These are phyloP conservation scores for Arthrocladium fulminans DNA, from an alignment of 2,329 filamentous ascomycete genomes.

Conservation along the genomic window DNA sequence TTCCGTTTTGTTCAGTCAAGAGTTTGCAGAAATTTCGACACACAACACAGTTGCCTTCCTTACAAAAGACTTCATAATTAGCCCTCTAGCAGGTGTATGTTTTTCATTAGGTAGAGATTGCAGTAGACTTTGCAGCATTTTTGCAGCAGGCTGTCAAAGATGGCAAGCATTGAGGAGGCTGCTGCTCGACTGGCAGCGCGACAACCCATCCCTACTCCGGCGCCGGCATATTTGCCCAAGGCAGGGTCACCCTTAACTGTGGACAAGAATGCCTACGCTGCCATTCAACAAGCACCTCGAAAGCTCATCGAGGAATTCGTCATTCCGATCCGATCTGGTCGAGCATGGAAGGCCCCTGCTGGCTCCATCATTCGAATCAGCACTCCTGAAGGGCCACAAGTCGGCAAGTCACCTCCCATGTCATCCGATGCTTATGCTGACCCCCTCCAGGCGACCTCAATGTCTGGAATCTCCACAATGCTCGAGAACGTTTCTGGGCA, in stretches of 20 bases:
- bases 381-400: conserved; percentile 69
- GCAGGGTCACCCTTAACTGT: conserved; percentile 20
- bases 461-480: conserved; percentile 68
- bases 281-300: conserved; percentile 18
- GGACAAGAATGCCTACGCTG: conserved; percentile 19
- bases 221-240: conserved; percentile 24
- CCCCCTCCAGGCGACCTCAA: conserved; percentile 70
- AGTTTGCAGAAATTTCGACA: no score
- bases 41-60: no score
- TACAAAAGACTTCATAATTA: no score
- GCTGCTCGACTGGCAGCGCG: conserved; percentile 14
- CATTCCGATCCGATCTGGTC: conserved; percentile 64
- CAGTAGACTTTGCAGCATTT: no score
- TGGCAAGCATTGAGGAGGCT: not conserved
- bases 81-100: no score
- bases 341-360: conserved; percentile 61
- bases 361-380: conserved; percentile 63
- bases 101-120: no score
- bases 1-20: no score
- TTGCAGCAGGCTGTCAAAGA: not conserved
- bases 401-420: conserved; percentile 30
- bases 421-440: conserved; percentile 33
- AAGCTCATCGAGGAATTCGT: conserved; percentile 41
- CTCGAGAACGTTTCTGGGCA: conserved; percentile 75
- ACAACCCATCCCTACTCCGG: conserved; percentile 16